Percentiles rank a stretch among this genome's conserved stretches.
Evolutionary conservation across 192 early-diverging fungal species (phyloP).

Genomic region (Spinellus fusiger): DNA sequence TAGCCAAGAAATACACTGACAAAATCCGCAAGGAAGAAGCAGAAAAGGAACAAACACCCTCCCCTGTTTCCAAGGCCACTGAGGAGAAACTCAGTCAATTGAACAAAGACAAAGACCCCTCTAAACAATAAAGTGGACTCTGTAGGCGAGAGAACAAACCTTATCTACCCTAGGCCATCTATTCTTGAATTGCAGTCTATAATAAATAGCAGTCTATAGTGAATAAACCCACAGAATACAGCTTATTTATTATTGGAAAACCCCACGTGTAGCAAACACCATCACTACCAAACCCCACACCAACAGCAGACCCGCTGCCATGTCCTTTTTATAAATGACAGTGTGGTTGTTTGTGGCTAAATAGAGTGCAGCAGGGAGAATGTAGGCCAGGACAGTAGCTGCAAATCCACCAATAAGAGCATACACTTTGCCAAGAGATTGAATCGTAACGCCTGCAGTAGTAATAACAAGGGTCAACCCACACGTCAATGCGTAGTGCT

Average conservation of each 20-base stretch:
- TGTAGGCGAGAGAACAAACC: too few species aligned
- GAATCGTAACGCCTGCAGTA: slow-evolving; percentile 30
- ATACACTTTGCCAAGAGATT: slow-evolving; percentile 40
- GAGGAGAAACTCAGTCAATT: background rate
- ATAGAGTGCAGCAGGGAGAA: slow-evolving; percentile 40
- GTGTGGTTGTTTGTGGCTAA: slow-evolving; percentile 15
- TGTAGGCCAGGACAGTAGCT: slow-evolving; percentile 42
- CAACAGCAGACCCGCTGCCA: slow-evolving; percentile 28
- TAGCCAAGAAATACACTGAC: background rate
- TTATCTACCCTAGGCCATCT: too few species aligned
- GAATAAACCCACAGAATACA: slow-evolving; percentile 1
- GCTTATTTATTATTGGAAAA: background rate
- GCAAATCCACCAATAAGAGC: slow-evolving; percentile 43
- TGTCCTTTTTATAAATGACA: slow-evolving; percentile 6
- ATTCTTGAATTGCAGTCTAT: too few species aligned
- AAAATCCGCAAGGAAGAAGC: background rate
- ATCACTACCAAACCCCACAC: slow-evolving; percentile 44
- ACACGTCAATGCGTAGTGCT: slow-evolving; percentile 38
- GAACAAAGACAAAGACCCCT: background rate
- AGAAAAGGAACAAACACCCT: background rate
- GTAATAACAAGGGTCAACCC: slow-evolving; percentile 32
- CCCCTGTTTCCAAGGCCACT: background rate
- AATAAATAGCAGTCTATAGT: background rate
- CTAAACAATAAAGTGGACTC: background rate
- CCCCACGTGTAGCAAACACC: slow-evolving; percentile 35